A percentile compares a stretch with the other conserved stretches of the same genome.
Conservation (phyloP, 768 basidiomycete species). For the Butyriboletus loyo region DNA sequence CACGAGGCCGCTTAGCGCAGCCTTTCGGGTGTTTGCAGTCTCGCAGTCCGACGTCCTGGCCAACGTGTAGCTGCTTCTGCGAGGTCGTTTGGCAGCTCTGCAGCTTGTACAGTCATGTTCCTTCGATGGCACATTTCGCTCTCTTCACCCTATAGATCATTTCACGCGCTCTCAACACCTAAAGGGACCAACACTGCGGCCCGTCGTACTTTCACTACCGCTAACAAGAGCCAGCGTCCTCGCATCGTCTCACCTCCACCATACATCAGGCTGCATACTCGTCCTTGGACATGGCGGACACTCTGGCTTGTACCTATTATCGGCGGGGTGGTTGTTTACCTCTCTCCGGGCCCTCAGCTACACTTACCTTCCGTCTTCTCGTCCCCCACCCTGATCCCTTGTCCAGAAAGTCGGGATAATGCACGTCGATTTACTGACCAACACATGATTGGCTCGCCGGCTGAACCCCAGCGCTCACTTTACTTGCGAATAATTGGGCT, state of each 20-base stretch:
- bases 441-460: conserved; percentile 60
- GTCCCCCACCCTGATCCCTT: conserved; percentile 48
- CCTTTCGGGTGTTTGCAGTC: conserved; percentile 4
- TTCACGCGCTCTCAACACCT: conserved; percentile 14
- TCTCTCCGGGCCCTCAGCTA: conserved; percentile 41
- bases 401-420: conserved; percentile 18
- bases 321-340: conserved; percentile 52
- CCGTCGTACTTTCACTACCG: conserved; percentile 25
- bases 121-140: conserved; percentile 22
- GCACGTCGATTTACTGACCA: conserved; percentile 21
- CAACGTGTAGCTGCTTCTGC: conserved; percentile 36
- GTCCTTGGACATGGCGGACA: conserved; percentile 25
- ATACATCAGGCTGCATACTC: conserved; percentile 25
- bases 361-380: conserved; percentile 48
- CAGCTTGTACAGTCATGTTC: conserved; percentile 34
- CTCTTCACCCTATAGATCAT: conserved; percentile 25
- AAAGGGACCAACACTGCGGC: not conserved
- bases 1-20: conserved; percentile 21
- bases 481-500: conserved; percentile 42
- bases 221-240: conserved; percentile 3
- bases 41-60: conserved; percentile 10
- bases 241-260: conserved; percentile 12
- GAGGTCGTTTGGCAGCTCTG: conserved; percentile 44
- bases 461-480: conserved; percentile 55
- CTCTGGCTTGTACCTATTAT: conserved; percentile 56